Percentiles rank a stretch among this genome's conserved stretches.
These are phyloP conservation scores for Suhomyces sp. DNA, from an alignment of 805 yeast species.

Conservation along the genomic window DNA sequence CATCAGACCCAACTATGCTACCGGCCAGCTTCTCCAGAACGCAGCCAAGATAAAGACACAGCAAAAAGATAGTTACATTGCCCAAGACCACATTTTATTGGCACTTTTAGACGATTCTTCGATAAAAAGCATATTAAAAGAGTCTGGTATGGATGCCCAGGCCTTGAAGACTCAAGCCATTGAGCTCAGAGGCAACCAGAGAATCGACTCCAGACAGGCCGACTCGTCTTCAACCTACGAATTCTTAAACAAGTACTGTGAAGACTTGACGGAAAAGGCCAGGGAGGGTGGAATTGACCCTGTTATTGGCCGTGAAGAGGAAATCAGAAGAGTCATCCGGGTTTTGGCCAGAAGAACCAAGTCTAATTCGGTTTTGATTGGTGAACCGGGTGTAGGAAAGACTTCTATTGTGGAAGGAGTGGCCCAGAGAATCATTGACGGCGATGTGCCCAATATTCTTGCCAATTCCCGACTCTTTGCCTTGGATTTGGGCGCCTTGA, in stretches of 20 bases:
- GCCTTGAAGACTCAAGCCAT: slow-evolving; percentile 74
- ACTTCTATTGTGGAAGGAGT: slow-evolving; percentile 98
- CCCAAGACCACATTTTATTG: slow-evolving; percentile 88
- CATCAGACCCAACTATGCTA: slow-evolving; percentile 68
- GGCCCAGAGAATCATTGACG: slow-evolving; percentile 93
- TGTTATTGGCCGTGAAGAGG: slow-evolving; percentile 98
- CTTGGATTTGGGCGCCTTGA: slow-evolving; percentile 90
- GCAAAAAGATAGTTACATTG: slow-evolving; percentile 88
- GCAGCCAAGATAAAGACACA: slow-evolving; percentile 77
- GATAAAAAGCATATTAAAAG: slow-evolving; percentile 69
- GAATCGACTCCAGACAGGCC: slow-evolving; percentile 91
- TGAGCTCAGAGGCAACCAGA: slow-evolving; percentile 81
- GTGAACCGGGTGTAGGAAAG: slow-evolving; percentile 99
- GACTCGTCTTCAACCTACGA: slow-evolving; percentile 85
- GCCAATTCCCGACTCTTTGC: slow-evolving; percentile 80
- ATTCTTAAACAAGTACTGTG: slow-evolving; percentile 84
- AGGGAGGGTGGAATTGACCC: slow-evolving; percentile 95
- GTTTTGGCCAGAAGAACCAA: slow-evolving; percentile 96
- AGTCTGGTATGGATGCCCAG: slow-evolving; percentile 62
- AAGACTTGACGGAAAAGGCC: slow-evolving; percentile 91
- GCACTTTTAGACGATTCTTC: slow-evolving; percentile 80
- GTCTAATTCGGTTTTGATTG: slow-evolving; percentile 93
- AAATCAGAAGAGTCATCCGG: slow-evolving; percentile 90
- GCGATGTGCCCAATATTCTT: slow-evolving; percentile 88
- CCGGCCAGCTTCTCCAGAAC: slow-evolving; percentile 68